phyloP scores from a whole-genome alignment of 495 filamentous ascomycete genomes.

The Talaromyces liani region DNA sequence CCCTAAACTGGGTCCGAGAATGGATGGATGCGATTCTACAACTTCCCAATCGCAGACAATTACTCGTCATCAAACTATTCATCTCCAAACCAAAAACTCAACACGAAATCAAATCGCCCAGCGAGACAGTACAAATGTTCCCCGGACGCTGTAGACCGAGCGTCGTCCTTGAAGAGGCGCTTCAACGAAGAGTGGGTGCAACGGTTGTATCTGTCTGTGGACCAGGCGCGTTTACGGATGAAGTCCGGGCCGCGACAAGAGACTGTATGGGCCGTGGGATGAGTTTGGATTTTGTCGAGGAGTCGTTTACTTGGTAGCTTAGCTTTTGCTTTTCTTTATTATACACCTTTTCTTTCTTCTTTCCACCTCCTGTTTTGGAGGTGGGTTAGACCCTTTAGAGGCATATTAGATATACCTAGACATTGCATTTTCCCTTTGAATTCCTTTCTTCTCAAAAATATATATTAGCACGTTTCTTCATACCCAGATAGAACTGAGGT shows the following conservation, averaged over 20 bases:
- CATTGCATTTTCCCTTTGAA: background rate
- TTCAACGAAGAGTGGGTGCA: slow-evolving; percentile 69
- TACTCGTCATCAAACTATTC: slow-evolving; percentile 80
- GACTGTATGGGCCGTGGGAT: slow-evolving; percentile 55
- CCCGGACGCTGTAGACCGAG: slow-evolving; percentile 55
- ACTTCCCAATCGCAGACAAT: slow-evolving; percentile 73
- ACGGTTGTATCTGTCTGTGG: slow-evolving; percentile 86
- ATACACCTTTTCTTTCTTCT: no score
- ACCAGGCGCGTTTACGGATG: slow-evolving; percentile 80
- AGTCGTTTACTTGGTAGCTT: slow-evolving; percentile 78
- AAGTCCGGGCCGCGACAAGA: slow-evolving; percentile 69
- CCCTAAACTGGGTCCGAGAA: slow-evolving; percentile 83
- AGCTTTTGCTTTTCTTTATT: no score
- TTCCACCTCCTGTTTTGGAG: no score
- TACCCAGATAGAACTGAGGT: no score
- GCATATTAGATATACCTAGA: slow-evolving; percentile 2
- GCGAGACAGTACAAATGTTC: slow-evolving; percentile 83
- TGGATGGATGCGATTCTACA: slow-evolving; percentile 95
- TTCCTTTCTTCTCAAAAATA: background rate
- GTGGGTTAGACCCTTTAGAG: background rate
- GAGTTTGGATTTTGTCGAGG: slow-evolving; percentile 83
- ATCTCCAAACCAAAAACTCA: slow-evolving; percentile 75
- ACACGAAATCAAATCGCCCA: slow-evolving; percentile 75
- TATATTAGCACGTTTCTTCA: no score
- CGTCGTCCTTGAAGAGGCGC: slow-evolving; percentile 67